Evolutionary conservation across 75 land plant species (phyloP), one percentile per base, ranked within the genome.

Genomic region (Cryptomeria japonica): DNA sequence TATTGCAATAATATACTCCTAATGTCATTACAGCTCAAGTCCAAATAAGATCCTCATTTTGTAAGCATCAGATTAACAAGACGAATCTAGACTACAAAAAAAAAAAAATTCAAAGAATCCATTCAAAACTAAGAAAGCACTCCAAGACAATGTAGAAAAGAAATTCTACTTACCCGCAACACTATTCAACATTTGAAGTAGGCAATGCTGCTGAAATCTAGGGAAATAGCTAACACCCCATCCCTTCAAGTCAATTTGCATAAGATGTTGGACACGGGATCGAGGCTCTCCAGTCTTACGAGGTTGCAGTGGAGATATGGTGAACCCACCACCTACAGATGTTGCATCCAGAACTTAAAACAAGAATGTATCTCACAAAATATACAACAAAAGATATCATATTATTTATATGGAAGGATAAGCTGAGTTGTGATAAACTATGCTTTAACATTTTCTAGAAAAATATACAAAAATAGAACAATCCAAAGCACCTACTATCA

Each of bases 161-260:
- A 49, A 46, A 46, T 82, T 82, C 37, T 83, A 86, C 84, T 90
- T 87, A 97, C 99, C 99, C 76, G 99, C 95, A 89, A 97, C 97
- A 89, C 95, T 93, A 85, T 96, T 97, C 89, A 97, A 91, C 95
- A 97, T 95, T 82, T 97, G 99, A 51, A 94, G 90, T 18, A 97
- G 93, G 89, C 96, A 92, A 72, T 96, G 96, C 72, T 95, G 97
- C 88, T 96, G 96, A 90, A 93, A 95, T 44, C 92, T 92, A 82
- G 97, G 91, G 0, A 95, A 13, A 89, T 92, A 95, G 70, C 93
- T 90, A 15, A 92, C 92, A 84, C 94, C 96, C 97, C 97, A 97
- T 36, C 99, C 97, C 82, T 93, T 96, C 87, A 97, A 87, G 90
- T 97, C 99, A 90, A 97, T 94, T 86, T 97, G 99, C 95, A 97